Evolutionary conservation across 2,329 filamentous ascomycete species (phyloP), one percentile per base, ranked within the genome.

Genomic region (Raffaelea deltoideospora): DNA sequence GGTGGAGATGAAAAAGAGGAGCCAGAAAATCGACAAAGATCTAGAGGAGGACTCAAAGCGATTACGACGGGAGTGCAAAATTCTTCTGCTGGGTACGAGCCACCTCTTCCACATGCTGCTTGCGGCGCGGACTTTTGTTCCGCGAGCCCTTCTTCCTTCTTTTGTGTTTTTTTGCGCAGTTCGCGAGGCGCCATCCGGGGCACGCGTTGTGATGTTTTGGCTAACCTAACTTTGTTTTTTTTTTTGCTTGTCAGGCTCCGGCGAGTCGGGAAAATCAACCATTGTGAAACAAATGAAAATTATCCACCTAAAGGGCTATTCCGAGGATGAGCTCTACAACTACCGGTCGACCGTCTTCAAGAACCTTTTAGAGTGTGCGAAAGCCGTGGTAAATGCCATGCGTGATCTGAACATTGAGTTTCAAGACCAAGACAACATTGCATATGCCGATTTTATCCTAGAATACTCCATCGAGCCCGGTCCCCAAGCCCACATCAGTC

Each of bases 261-360:
- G 90, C 46, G 90, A 98, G 64, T 95, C 87, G 60, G 90, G 90
- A 48, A 98, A 98, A 63, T 96, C 88, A 39, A 98, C 90, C 10
- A 96, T 98, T 51, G 90, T 98, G 48, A 98, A 98, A 61, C 90
- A 96, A 68, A 98, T 98, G 90, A 98, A 96, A 63, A 98, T 98
- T 50, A 96, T 98, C 53, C 90, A 98, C 54, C 80, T 96, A 51
- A 94, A 95, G 61, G 90, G 90, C 42, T 98, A 98, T 60, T 87
- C 84, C 10, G 76, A 85, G 47, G 88, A 96, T 50, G 90, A 98
- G 59, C 69, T 96, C 34, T 81, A 81, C 51, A 79, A 94, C 55
- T 96, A 96, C 64, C 81, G 90, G 41, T 75, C 93, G 43, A 96
- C 90, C 24, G 86, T 98, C 42, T 98, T 93, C 67, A 98, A 98